Conservation (phyloP, 108 stramenopile species). For the Epithemia pelagica region DNA sequence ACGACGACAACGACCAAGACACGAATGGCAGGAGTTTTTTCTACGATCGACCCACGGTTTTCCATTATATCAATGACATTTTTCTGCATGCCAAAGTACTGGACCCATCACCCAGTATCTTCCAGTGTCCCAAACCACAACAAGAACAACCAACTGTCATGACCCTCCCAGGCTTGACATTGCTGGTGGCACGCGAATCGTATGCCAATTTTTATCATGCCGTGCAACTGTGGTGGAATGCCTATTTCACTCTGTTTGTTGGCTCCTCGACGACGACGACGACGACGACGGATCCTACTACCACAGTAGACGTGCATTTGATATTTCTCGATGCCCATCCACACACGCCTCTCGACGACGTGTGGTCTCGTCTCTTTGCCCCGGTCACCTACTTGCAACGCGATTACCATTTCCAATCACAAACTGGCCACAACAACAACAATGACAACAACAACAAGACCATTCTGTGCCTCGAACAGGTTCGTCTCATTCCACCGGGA, state of each 20-base stretch:
- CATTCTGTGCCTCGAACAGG: conserved; percentile 30
- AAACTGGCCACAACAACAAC: background rate
- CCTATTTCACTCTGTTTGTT: conserved; percentile 9
- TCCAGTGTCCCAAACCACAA: background rate
- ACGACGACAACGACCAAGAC: background rate
- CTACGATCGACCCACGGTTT: background rate
- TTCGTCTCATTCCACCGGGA: conserved; percentile 35
- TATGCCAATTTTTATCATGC: conserved; percentile 46
- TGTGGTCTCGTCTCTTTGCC: conserved; percentile 30
- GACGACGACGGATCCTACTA: background rate
- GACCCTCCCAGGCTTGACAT: conserved; percentile 15
- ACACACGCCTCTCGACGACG: conserved; percentile 23
- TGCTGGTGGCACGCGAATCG: conserved; percentile 36
- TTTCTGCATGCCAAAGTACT: background rate
- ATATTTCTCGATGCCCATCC: conserved; percentile 42
- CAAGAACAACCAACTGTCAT: background rate
- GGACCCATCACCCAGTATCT: background rate
- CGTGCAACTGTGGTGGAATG: conserved; percentile 36
- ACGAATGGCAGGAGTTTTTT: too few relatives aligned
- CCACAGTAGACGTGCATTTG: conserved; percentile 1
- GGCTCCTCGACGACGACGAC: too few relatives aligned
- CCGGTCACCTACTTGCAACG: conserved; percentile 18
- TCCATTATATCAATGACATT: background rate
- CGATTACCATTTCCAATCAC: background rate
- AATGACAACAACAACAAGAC: too few relatives aligned